Evolutionary conservation across 2,329 filamentous ascomycete genomes (phyloP).

Genomic region (Aspergillus intermedius): DNA sequence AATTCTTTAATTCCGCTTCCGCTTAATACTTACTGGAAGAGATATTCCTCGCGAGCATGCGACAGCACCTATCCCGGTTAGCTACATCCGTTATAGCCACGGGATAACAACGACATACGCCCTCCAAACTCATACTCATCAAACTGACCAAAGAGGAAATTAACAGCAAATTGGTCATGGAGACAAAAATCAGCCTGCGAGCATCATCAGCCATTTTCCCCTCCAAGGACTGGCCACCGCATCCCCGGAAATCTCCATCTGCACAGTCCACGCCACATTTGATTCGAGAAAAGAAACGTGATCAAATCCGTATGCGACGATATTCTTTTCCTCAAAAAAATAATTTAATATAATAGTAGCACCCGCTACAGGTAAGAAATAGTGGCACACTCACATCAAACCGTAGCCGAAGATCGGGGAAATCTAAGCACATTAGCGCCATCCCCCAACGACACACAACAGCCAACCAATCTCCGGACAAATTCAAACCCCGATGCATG

Average conservation of each 20-base stretch:
- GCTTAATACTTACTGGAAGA: conserved; percentile 46
- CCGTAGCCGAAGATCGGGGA: conserved; percentile 35
- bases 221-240: not conserved
- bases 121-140: conserved; percentile 53
- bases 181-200: conserved; percentile 51
- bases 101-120: conserved; percentile 28
- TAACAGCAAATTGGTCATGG: conserved; percentile 55
- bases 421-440: conserved; percentile 32
- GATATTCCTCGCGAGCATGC: conserved; percentile 56
- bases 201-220: conserved; percentile 9
- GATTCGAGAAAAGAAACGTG: conserved; percentile 25
- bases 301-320: conserved; percentile 26
- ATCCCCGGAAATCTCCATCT: not conserved
- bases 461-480: conserved; percentile 33
- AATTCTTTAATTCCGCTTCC: too few relatives aligned
- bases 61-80: conserved; percentile 44
- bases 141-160: conserved; percentile 55
- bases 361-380: not conserved
- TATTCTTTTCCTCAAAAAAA: not conserved
- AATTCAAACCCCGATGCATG: conserved; percentile 23
- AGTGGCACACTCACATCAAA: conserved; percentile 23
- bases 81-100: not conserved
- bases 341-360: not conserved
- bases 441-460: conserved; percentile 30
- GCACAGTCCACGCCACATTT: not conserved